Evolutionary conservation across 108 stramenopile genomes (phyloP), one percentile per base, ranked within the genome.

Genomic region (Craspedostauros australis): DNA sequence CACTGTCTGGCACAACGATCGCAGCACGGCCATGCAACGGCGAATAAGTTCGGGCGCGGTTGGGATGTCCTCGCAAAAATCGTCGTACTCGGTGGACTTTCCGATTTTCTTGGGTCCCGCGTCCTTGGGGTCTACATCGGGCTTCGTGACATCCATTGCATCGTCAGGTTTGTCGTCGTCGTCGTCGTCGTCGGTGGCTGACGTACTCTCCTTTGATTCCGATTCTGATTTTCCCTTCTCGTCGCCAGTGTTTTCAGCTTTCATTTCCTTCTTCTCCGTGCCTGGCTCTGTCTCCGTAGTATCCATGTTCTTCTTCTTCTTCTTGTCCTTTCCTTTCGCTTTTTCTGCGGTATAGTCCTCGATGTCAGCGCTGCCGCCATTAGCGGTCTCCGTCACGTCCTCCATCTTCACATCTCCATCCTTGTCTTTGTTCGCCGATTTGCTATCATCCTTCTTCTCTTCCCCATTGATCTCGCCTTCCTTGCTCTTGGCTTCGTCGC

Each of bases 11-110:
- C 73, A 79, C 16, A 89, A 56, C 44, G 80, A 68, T 18, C 91
- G 64, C 15, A 93, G 61, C 16, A 93, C 84, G 33, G 88, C 88
- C 40, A 93, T 79, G 49, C 88, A 89, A 14, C 91, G 70, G 4
- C 91, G 75, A 46, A 89, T 85, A 4, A 79, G 53, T 46, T 93
- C 91, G 8, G 91, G 91, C 11, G 83, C 84, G 15, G 12, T n/a
- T 9, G 76, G 74, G 28, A 83, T 63, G 53, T 93, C 91, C 15
- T 50, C 79, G 47, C 80, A 87, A 57, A 93, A 93, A 20, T 85
- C 80, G 53, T 85, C 84, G 50, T 80, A 70, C 11, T 50, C 65
- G 14, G 87, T 68, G 37, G 64, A 66, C 25, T 70, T 82, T 39
- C 77, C 63, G 38, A 71, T 68, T 47, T 62, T 68, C 21, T 15